A percentile compares a stretch with the other conserved stretches of the same genome.
Conservation (phyloP, 192 early-diverging fungal species). For the Jimgerdemannia flammicorona region DNA sequence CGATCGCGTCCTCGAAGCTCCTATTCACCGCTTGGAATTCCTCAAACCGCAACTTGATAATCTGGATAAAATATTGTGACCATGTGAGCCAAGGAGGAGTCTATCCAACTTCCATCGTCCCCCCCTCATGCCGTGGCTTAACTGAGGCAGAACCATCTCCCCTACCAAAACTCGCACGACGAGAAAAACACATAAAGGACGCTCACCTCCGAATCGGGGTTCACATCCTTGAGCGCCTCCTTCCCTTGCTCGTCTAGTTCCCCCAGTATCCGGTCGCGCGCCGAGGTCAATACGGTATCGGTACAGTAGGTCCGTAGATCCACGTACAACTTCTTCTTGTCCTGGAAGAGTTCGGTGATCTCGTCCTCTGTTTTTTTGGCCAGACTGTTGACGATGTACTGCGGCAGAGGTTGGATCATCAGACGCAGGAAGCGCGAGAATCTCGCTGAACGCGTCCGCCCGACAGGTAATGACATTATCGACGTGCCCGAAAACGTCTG, state of each 20-base stretch:
- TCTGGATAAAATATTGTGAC: conserved; percentile 4
- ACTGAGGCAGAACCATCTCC: not conserved
- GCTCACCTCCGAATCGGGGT: conserved; percentile 20
- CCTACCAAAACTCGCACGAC: not conserved
- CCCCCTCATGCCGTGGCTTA: too few relatives aligned
- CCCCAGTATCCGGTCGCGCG: not conserved
- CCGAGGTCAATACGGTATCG: not conserved
- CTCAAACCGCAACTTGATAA: conserved; percentile 19
- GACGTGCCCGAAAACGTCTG: too few relatives aligned
- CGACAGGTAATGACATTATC: too few relatives aligned
- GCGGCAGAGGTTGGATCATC: too few relatives aligned
- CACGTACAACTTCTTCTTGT: conserved; percentile 7
- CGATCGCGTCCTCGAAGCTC: conserved; percentile 21
- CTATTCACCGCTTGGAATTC: conserved; percentile 16
- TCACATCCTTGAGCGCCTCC: conserved; percentile 15
- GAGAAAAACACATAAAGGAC: not conserved
- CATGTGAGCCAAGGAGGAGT: not conserved
- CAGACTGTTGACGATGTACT: not conserved
- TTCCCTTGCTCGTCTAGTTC: conserved; percentile 8
- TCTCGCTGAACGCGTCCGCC: too few relatives aligned
- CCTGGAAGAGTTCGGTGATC: conserved; percentile 6
- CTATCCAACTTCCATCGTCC: too few relatives aligned
- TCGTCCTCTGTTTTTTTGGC: conserved; percentile 1
- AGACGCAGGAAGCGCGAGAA: too few relatives aligned
- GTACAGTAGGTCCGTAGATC: conserved; percentile 7